Evolutionary conservation across 257 asterid species (phyloP), one percentile per base, ranked within the genome.

Genomic region (Jacaranda copaia): DNA sequence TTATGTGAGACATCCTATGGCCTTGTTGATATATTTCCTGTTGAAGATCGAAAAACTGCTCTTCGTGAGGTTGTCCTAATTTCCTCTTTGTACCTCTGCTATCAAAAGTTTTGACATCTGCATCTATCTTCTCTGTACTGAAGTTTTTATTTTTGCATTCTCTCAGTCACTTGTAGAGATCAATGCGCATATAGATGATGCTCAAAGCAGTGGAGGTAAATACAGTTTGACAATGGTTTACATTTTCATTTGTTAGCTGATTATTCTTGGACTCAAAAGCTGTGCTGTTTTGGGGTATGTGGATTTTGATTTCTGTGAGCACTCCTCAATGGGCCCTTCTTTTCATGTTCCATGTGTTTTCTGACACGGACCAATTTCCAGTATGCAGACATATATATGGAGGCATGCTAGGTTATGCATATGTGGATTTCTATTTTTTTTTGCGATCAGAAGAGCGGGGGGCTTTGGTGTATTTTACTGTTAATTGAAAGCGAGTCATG

Each of bases 1-100:
- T 86, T 96, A 85, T 86, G 99, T 12, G 99, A 96, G 77, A 96
- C 97, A 76, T 96, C 99, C 61, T 96, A 88, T 77, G 97, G 94
- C 78, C 90, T 96, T 68, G 98, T 96, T 79, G 99, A 96, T 82
- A 90, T 96, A 72, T 96, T 96, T 85, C 99, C 99, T 19, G 77
- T 90, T 75, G 98, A 91, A 80, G 99, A 93, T 75, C 93, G 99
- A 61, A 96, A 91, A 88, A 74, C 90, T 74, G 98, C 96, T 80
- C 97, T 96, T 75, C 78, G 87, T 66, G 99, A 96, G 99, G 99
- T 95, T 81, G 75, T 77, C 77, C 59, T 73, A 52, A 38, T 82
- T 68, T 57, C 58, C 59, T 53, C 40, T 63, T 56, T 35, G 35
- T 48, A 79, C 13, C 51, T 78, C 60, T 63, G 49, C 19, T 58